Evolutionary conservation across 1,284 basidiomycete species (phyloP).

Genomic region (Tylopilus orsonianus): DNA sequence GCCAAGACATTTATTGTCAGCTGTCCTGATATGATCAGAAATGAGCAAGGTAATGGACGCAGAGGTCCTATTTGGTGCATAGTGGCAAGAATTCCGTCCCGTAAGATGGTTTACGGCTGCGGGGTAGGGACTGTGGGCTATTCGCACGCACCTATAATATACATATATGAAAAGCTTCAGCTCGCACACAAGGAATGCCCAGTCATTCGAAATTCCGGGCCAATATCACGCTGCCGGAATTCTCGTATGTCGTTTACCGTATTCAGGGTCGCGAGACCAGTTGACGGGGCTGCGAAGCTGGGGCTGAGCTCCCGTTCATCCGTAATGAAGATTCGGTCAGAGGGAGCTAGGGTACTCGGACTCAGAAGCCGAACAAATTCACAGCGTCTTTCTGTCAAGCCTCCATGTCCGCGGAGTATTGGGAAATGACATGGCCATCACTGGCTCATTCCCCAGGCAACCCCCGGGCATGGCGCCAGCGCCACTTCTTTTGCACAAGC

Average conservation of each 20-base stretch:
- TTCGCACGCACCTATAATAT: constrained; percentile 11
- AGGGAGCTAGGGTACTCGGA: constrained; percentile 12
- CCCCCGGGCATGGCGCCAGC: constrained; percentile 3
- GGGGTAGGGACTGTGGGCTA: constrained; percentile 28
- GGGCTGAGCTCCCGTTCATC: constrained; percentile 11
- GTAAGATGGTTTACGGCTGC: constrained; percentile 18
- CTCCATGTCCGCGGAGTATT: constrained; percentile 29
- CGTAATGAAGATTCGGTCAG: constrained; percentile 24
- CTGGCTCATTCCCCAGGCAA: constrained; percentile 9
- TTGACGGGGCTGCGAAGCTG: constrained; percentile 16
- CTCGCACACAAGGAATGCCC: background rate
- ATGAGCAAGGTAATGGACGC: constrained; percentile 5
- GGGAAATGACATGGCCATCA: constrained; percentile 7
- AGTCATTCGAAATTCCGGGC: constrained; percentile 2
- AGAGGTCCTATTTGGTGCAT: constrained; percentile 4
- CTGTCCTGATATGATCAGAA: background rate
- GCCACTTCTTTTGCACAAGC: constrained; percentile 2
- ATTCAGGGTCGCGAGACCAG: constrained; percentile 10
- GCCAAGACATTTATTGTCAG: constrained; percentile 2
- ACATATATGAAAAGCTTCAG: background rate
- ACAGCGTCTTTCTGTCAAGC: constrained; percentile 13
- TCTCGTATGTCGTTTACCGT: background rate
- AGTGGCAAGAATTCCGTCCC: constrained; percentile 4
- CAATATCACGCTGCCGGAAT: constrained; percentile 8
- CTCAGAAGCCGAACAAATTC: constrained; percentile 18